Evolutionary conservation across 2,329 filamentous ascomycete genomes (phyloP).

Genomic region (Calonectria pseudoturangicola): DNA sequence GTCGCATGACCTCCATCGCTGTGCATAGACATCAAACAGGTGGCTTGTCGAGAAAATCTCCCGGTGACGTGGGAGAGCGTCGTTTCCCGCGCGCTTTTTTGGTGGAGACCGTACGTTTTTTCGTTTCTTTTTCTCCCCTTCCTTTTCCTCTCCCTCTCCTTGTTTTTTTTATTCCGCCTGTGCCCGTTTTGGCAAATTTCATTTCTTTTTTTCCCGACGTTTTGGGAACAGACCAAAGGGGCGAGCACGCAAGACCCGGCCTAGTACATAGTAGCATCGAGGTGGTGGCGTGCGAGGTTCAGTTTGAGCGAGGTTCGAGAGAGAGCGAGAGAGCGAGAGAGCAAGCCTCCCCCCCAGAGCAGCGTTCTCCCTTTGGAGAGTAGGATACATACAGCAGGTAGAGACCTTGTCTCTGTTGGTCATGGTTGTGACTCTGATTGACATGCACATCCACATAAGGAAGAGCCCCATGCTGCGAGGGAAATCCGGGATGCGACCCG

Average conservation of each 20-base stretch:
- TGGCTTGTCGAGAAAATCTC: constrained; percentile 20
- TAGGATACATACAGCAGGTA: background rate
- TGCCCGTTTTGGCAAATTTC: background rate
- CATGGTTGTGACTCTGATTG: background rate
- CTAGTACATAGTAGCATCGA: background rate
- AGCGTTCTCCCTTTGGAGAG: background rate
- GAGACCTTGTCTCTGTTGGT: constrained; percentile 9
- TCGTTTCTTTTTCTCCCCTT: background rate
- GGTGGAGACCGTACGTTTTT: background rate
- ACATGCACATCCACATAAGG: background rate
- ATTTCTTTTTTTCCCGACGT: background rate
- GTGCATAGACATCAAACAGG: constrained; percentile 17
- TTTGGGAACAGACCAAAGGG: background rate
- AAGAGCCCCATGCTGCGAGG: constrained; percentile 14
- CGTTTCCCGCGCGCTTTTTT: constrained; percentile 19
- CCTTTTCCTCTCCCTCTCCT: background rate
- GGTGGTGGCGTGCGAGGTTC: constrained; percentile 9
- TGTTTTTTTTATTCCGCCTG: background rate
- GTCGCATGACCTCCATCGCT: constrained; percentile 18
- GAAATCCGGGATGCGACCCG: constrained; percentile 13
- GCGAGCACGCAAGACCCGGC: background rate
- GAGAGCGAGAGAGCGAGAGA: too few relatives aligned
- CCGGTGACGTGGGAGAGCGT: constrained; percentile 21
- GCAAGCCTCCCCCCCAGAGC: background rate
- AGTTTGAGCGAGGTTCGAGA: background rate